Percentiles rank a stretch among this genome's conserved stretches.
Evolutionary conservation across 78 protist species (phyloP).

Genomic region (Salpingoeca rosetta): DNA sequence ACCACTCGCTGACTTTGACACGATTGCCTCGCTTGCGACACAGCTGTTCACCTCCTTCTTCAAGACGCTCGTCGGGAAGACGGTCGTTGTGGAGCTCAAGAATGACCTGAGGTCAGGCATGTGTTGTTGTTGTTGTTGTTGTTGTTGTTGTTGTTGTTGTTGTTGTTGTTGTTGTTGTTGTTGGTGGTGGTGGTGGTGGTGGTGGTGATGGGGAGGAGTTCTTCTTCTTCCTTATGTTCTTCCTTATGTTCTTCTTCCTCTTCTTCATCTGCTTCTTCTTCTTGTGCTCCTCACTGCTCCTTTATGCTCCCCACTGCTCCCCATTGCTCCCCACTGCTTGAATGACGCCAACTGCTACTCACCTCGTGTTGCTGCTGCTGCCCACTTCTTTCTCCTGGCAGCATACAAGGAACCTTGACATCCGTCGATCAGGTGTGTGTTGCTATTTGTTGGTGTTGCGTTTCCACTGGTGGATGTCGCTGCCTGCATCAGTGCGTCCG

Average conservation of each 20-base stretch:
- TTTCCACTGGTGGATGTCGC: background rate
- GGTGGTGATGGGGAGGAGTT: background rate
- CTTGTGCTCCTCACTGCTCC: background rate
- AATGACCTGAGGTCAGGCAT: slow-evolving; percentile 55
- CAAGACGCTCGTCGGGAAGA: slow-evolving; percentile 79
- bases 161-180: too few species aligned
- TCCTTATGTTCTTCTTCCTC: background rate
- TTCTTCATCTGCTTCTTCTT: background rate
- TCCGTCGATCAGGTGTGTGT: background rate
- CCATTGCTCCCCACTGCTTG: background rate
- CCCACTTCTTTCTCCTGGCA: background rate
- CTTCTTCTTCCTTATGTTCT: background rate
- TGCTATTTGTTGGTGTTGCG: background rate
- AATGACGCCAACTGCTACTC: background rate
- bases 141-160: background rate
- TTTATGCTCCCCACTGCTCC: background rate
- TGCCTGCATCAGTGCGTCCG: too few species aligned
- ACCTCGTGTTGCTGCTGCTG: background rate
- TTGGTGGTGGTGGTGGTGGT: too few species aligned
- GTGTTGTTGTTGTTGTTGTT: background rate
- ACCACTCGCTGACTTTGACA: background rate
- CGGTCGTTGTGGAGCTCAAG: slow-evolving; percentile 79
- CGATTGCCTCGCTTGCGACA: too few species aligned
- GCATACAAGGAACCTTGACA: background rate
- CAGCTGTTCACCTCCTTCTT: slow-evolving; percentile 87